phyloP scores from a whole-genome alignment of 305 asterid species.

The Solanum hybrid region DNA sequence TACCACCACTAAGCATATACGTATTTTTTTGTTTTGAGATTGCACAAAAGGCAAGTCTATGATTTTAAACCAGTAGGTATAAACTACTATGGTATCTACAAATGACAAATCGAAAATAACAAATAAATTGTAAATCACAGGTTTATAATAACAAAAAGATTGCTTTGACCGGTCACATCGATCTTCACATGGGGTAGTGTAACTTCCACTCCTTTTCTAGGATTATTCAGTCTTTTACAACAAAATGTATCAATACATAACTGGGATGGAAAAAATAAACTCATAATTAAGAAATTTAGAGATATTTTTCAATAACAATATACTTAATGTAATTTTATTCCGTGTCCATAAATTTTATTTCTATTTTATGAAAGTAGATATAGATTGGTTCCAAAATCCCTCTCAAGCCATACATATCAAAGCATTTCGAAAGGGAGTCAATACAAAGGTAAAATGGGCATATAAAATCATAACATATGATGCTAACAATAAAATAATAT shows the following conservation, averaged over 20 bases:
- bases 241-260: not conserved
- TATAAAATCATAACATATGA: not conserved
- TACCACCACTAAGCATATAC: not conserved
- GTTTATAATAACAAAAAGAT: not conserved
- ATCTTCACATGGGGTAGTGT: not conserved
- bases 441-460: not conserved
- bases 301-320: not conserved
- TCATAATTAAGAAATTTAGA: not conserved
- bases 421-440: not conserved
- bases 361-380: not conserved
- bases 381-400: not conserved
- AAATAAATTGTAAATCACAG: not conserved
- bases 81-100: not conserved
- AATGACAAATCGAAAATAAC: not conserved
- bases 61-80: not conserved
- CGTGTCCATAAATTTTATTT: not conserved
- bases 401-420: not conserved
- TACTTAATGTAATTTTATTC: fast-evolving
- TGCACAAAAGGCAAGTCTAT: not conserved
- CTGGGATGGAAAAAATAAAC: not conserved
- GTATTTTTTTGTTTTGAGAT: not conserved
- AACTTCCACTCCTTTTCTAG: not conserved
- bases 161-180: not conserved
- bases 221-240: not conserved
- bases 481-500: not conserved